These are phyloP conservation scores for Quercus glauca DNA, from an alignment of 306 rosid species.

Conservation along the genomic window DNA sequence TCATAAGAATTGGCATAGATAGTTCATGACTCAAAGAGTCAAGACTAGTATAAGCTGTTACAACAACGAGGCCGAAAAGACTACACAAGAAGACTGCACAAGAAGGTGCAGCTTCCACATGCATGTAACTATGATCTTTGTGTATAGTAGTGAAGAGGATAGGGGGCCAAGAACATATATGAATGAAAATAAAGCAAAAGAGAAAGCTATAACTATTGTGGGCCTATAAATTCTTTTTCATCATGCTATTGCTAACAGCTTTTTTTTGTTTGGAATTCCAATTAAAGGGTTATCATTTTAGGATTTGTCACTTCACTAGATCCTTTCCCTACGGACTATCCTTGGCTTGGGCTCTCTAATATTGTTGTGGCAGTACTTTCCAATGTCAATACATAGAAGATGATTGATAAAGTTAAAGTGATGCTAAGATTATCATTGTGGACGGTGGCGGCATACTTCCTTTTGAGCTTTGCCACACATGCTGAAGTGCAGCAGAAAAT, in stretches of 20 bases:
- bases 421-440: too few species aligned
- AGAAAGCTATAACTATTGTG: not conserved
- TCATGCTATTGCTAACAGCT: not conserved
- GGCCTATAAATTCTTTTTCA: not conserved
- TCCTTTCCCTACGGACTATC: too few species aligned
- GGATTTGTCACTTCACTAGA: not conserved
- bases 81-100: not conserved
- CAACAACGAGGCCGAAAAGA: not conserved
- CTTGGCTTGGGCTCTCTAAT: not conserved
- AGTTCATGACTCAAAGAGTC: not conserved
- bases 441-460: too few species aligned
- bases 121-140: not conserved
- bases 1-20: not conserved
- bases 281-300: not conserved
- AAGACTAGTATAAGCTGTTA: not conserved
- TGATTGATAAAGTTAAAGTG: not conserved
- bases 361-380: not conserved
- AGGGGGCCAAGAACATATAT: not conserved
- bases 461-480: too few species aligned
- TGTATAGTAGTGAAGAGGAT: not conserved
- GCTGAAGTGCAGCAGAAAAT: too few species aligned
- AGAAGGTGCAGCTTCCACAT: not conserved
- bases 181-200: not conserved
- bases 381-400: not conserved
- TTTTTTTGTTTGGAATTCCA: not conserved